Evolutionary conservation across 176 grass and related monocot genomes (phyloP).

Genomic region (Neostapfia colusana): DNA sequence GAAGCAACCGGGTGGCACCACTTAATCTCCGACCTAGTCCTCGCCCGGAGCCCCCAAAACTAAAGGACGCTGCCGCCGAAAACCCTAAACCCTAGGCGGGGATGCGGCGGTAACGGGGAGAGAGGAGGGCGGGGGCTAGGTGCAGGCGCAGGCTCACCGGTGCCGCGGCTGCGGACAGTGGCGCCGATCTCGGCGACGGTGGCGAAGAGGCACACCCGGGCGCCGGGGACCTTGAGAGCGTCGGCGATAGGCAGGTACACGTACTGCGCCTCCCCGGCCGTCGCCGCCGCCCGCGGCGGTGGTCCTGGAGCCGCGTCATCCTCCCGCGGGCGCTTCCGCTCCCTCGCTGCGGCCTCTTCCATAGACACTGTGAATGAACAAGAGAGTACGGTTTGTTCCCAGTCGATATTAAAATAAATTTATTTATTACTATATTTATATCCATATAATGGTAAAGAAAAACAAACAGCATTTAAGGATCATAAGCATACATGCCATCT

Average conservation of each 20-base stretch:
- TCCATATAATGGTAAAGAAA: no score
- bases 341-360: conserved; percentile 13
- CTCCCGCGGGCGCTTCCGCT: conserved; percentile 37
- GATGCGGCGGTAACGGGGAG: no score
- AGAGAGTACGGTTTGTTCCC: neutral
- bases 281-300: neutral
- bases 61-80: neutral
- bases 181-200: neutral
- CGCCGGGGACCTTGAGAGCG: conserved; percentile 34
- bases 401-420: no score
- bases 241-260: conserved; percentile 52
- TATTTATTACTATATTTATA: no score
- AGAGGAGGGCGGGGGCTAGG: neutral
- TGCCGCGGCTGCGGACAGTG: conserved; percentile 43
- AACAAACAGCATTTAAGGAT: no score
- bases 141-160: conserved; percentile 37
- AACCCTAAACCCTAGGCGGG: conserved; percentile 17
- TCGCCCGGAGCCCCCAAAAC: neutral
- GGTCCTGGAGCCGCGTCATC: conserved; percentile 3
- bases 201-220: conserved; percentile 43
- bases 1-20: neutral
- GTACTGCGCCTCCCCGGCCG: conserved; percentile 9
- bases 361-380: neutral
- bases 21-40: neutral
- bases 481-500: no score